Evolutionary conservation across 768 basidiomycete species (phyloP).

Genomic region (Lentinus brumalis): DNA sequence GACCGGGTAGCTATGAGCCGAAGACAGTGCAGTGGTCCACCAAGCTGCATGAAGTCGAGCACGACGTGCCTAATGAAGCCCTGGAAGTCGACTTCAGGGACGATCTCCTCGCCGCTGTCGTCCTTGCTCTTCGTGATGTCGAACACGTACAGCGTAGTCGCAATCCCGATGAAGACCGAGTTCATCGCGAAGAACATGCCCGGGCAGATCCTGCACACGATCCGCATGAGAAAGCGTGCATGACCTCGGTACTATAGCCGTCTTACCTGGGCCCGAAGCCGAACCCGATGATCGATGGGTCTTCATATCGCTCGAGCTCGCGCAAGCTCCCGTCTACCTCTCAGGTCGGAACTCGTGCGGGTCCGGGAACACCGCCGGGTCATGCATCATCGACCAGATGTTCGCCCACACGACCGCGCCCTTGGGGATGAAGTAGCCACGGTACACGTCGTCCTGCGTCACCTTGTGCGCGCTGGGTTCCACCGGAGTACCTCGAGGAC

Average conservation of each 20-base stretch:
- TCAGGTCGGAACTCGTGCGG: constrained; percentile 32
- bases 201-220: constrained; percentile 29
- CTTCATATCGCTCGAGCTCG: constrained; percentile 20
- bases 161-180: constrained; percentile 29
- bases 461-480: constrained; percentile 31
- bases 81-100: constrained; percentile 25
- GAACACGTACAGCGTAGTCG: constrained; percentile 28
- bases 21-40: not conserved
- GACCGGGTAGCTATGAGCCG: constrained; percentile 14
- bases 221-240: not conserved
- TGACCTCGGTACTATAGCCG: too few relatives aligned
- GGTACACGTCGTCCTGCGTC: constrained; percentile 31
- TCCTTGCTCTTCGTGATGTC: constrained; percentile 25
- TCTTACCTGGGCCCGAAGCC: constrained; percentile 26
- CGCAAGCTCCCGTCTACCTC: constrained; percentile 22
- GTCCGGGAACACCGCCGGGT: constrained; percentile 28
- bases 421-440: constrained; percentile 29
- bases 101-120: constrained; percentile 24
- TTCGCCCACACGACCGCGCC: constrained; percentile 34
- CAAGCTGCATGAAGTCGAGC: too few relatives aligned
- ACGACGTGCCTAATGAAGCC: constrained; percentile 26
- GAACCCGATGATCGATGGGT: constrained; percentile 23
- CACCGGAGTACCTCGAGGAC: constrained; percentile 31
- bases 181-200: constrained; percentile 31
- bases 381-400: constrained; percentile 34